phyloP scores from a whole-genome alignment of 2,329 filamentous ascomycete genomes.

The Apiospora marii region DNA sequence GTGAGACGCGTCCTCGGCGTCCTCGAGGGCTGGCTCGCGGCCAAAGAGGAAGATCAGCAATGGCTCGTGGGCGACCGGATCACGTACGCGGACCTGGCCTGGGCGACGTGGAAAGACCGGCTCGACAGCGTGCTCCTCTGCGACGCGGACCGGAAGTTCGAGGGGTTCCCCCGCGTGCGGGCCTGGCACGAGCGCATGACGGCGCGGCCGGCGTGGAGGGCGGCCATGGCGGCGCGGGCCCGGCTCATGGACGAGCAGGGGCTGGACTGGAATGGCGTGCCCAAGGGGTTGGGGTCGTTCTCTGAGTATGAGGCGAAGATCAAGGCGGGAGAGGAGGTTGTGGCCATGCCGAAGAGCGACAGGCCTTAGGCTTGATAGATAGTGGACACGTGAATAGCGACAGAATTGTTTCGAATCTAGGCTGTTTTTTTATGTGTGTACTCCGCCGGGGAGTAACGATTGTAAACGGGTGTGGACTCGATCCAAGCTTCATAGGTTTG shows the following conservation, averaged over 20 bases:
- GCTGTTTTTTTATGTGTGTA: too few relatives aligned
- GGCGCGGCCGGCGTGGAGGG: neutral
- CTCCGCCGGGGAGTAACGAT: too few relatives aligned
- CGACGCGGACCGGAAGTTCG: neutral
- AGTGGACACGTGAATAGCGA: too few relatives aligned
- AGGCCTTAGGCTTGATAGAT: too few relatives aligned
- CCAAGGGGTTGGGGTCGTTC: neutral
- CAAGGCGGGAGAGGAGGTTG: neutral
- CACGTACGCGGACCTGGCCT: neutral
- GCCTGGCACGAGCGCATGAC: neutral
- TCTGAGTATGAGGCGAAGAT: neutral
- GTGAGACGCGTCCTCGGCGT: slow-evolving; percentile 34
- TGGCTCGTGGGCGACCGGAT: neutral
- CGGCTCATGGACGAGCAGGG: neutral
- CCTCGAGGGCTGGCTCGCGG: slow-evolving; percentile 32
- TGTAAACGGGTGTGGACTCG: too few relatives aligned
- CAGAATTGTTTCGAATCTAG: too few relatives aligned
- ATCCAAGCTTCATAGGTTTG: too few relatives aligned
- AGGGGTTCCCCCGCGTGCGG: neutral
- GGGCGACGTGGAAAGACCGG: neutral
- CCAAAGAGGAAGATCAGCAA: too few relatives aligned
- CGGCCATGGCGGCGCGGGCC: neutral
- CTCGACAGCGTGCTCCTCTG: neutral
- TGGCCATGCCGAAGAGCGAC: too few relatives aligned
- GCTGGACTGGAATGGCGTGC: neutral